phyloP scores from a whole-genome alignment of 2,329 filamentous ascomycete genomes.

The Botryotinia calthae region DNA sequence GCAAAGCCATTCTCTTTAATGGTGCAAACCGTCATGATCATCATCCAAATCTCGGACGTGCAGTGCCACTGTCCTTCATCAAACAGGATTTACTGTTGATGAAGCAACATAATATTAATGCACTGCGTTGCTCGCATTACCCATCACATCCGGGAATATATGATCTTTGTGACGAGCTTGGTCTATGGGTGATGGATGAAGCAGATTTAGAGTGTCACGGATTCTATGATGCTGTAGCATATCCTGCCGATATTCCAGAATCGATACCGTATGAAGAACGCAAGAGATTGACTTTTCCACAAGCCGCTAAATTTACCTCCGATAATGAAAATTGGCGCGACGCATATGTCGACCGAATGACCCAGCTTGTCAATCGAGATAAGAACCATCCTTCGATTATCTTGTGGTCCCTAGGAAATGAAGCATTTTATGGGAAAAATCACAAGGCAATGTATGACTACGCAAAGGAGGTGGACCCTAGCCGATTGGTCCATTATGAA shows the following conservation, averaged over 20 bases:
- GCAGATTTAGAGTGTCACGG: constrained; percentile 54
- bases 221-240: constrained; percentile 43
- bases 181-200: constrained; percentile 59
- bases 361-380: constrained; percentile 63
- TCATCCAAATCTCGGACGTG: constrained; percentile 44
- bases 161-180: constrained; percentile 63
- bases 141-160: constrained; percentile 60
- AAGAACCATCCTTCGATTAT: constrained; percentile 70
- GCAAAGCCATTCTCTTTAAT: constrained; percentile 56
- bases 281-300: constrained; percentile 53
- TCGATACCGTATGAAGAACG: constrained; percentile 59
- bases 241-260: constrained; percentile 52
- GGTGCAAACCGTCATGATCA: constrained; percentile 65
- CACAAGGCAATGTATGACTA: constrained; percentile 64
- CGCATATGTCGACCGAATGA: constrained; percentile 66
- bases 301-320: constrained; percentile 57
- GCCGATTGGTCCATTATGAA: constrained; percentile 57
- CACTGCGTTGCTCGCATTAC: constrained; percentile 67
- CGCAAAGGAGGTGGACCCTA: constrained; percentile 49
- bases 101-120: constrained; percentile 71
- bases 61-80: constrained; percentile 54
- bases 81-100: constrained; percentile 62
- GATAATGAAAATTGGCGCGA: constrained; percentile 60
- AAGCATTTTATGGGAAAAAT: constrained; percentile 69
- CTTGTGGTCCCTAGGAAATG: constrained; percentile 72